Percentiles rank a stretch among this genome's conserved stretches.
These are phyloP conservation scores for Daldinia vernicosa DNA, from an alignment of 495 filamentous ascomycete genomes.

Conservation along the genomic window DNA sequence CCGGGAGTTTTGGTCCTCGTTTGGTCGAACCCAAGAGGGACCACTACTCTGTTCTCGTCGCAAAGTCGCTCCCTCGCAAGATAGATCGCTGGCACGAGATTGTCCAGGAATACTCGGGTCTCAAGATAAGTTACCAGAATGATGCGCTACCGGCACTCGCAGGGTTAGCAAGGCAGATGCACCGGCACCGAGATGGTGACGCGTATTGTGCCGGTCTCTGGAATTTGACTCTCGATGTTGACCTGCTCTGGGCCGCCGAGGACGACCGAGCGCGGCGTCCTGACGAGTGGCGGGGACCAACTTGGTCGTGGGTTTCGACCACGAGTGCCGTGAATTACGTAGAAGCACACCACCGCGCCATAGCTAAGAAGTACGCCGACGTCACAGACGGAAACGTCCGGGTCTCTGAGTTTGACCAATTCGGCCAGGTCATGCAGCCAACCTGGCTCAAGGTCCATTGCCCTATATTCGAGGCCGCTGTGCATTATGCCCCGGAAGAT, in stretches of 20 bases:
- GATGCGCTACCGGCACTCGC: constrained; percentile 6
- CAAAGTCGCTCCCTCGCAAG: too few relatives aligned
- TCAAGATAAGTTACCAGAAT: constrained; percentile 4
- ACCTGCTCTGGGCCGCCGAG: constrained; percentile 10
- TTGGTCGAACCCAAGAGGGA: too few relatives aligned
- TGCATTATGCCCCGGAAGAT: neutral
- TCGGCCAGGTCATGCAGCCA: neutral
- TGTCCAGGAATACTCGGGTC: constrained; percentile 3
- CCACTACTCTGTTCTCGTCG: too few relatives aligned
- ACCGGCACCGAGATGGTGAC: neutral
- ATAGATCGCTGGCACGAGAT: constrained; percentile 2
- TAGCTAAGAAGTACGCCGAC: neutral
- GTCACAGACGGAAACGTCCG: neutral
- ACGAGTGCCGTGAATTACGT: neutral
- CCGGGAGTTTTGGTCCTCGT: too few relatives aligned
- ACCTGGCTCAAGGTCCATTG: neutral
- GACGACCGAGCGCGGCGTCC: neutral
- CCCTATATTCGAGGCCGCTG: neutral
- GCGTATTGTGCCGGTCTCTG: constrained; percentile 11
- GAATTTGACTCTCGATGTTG: constrained; percentile 10
- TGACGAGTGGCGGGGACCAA: neutral
- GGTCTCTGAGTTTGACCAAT: neutral
- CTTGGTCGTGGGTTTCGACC: constrained; percentile 2
- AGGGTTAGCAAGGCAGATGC: neutral
- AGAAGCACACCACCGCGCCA: neutral